Evolutionary conservation across 2,329 filamentous ascomycete genomes (phyloP).

Genomic region (Ophiostoma himal-ulmi): DNA sequence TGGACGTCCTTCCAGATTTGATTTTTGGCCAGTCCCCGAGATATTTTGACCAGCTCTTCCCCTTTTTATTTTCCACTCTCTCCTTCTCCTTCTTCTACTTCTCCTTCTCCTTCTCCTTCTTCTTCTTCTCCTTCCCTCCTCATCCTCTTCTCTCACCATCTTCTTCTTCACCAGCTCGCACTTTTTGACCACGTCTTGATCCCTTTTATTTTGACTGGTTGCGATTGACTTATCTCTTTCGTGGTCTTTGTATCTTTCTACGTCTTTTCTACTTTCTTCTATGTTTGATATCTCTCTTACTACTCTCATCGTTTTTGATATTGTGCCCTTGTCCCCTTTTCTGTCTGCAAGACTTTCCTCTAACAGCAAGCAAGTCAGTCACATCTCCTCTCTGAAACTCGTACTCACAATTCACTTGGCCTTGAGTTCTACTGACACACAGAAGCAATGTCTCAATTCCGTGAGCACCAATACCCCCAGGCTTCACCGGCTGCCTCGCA

Average conservation of each 20-base stretch:
- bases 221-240: background rate
- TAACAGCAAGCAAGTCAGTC: background rate
- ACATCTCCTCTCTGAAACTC: background rate
- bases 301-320: conserved; percentile 18
- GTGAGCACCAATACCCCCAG: conserved; percentile 38
- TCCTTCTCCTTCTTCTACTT: background rate
- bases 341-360: background rate
- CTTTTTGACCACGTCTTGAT: conserved; percentile 22
- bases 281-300: background rate
- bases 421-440: background rate
- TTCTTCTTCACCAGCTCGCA: conserved; percentile 18
- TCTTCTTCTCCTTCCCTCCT: background rate
- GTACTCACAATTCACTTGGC: no score
- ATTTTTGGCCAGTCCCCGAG: background rate
- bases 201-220: conserved; percentile 14
- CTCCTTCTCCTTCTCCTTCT: background rate
- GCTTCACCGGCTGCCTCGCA: conserved; percentile 46
- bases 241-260: conserved; percentile 8
- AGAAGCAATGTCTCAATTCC: conserved; percentile 37
- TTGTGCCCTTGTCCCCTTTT: background rate
- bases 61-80: background rate
- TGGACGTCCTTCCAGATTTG: background rate
- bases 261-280: background rate
- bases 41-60: background rate
- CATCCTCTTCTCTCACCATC: conserved; percentile 11